phyloP scores from a whole-genome alignment of 306 rosid genomes.

The Vigna unguiculata region DNA sequence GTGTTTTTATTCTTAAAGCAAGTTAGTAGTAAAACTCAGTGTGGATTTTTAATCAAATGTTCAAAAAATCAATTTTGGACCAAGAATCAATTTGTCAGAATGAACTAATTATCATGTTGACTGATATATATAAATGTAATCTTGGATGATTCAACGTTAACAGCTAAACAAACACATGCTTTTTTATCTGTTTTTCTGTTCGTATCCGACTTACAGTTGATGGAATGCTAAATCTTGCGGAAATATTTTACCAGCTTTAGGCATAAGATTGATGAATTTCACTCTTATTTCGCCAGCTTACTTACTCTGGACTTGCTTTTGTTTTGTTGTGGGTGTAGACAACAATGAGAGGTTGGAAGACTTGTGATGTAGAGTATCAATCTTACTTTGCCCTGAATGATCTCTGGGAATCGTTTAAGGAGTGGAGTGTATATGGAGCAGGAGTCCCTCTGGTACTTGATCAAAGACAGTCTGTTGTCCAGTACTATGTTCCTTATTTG shows the following conservation, averaged over 20 bases:
- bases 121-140: neutral
- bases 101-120: neutral
- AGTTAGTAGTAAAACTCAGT: neutral
- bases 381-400: conserved; percentile 74
- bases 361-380: conserved; percentile 81
- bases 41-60: neutral
- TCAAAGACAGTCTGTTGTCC: conserved; percentile 75
- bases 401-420: conserved; percentile 92
- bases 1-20: neutral
- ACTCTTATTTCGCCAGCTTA: neutral
- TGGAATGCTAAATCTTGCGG: conserved; percentile 17
- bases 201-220: neutral
- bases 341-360: conserved; percentile 80
- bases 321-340: conserved; percentile 58
- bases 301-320: conserved; percentile 34
- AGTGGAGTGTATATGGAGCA: conserved; percentile 95
- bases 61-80: neutral
- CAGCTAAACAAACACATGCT: neutral
- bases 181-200: conserved; percentile 20
- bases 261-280: conserved; percentile 22
- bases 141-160: neutral
- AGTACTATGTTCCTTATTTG: conserved; percentile 90
- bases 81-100: neutral
- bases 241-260: conserved; percentile 19
- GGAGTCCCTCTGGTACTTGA: conserved; percentile 87